A percentile compares a stretch with the other conserved stretches of the same genome.
These are phyloP conservation scores for Brassica juncea DNA, from an alignment of 345 rosid species.

Conservation along the genomic window DNA sequence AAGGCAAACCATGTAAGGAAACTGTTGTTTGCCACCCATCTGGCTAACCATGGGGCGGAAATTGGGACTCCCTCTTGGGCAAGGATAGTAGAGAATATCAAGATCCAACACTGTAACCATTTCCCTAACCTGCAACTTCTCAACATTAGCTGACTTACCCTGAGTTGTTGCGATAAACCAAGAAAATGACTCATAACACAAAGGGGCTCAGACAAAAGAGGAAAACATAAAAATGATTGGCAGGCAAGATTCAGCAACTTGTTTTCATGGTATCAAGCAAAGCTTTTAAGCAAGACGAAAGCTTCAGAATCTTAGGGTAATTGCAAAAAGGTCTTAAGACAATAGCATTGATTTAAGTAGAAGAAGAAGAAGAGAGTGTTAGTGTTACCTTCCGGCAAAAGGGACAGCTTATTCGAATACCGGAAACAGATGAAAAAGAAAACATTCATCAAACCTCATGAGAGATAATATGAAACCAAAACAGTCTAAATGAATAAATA, in stretches of 20 bases:
- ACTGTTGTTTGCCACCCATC: conserved; percentile 91
- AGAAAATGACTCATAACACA: neutral
- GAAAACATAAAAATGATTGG: conserved; percentile 11
- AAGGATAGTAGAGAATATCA: conserved; percentile 91
- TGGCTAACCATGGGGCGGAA: conserved; percentile 76
- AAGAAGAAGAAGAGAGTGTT: neutral
- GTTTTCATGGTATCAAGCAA: neutral
- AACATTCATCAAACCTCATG: conserved; percentile 18
- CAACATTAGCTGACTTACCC: conserved; percentile 1
- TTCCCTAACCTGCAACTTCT: conserved; percentile 73
- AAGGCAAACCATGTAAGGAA: conserved; percentile 79
- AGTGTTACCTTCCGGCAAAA: conserved; percentile 89
- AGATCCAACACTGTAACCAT: conserved; percentile 89
- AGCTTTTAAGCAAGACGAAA: neutral
- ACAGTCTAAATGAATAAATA: neutral
- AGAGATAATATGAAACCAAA: conserved; percentile 16
- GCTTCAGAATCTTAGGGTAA: neutral
- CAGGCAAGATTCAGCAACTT: neutral
- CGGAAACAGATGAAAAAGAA: conserved; percentile 24
- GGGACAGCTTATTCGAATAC: conserved; percentile 65
- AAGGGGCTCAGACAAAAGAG: neutral
- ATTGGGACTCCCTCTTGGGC: conserved; percentile 87
- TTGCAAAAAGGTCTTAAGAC: neutral
- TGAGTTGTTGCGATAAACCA: neutral
- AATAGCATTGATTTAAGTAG: neutral